Percentiles rank a stretch among this genome's conserved stretches.
These are phyloP conservation scores for Plectosphaerella cucumerina DNA, from an alignment of 2,329 filamentous ascomycete species.

Conservation along the genomic window DNA sequence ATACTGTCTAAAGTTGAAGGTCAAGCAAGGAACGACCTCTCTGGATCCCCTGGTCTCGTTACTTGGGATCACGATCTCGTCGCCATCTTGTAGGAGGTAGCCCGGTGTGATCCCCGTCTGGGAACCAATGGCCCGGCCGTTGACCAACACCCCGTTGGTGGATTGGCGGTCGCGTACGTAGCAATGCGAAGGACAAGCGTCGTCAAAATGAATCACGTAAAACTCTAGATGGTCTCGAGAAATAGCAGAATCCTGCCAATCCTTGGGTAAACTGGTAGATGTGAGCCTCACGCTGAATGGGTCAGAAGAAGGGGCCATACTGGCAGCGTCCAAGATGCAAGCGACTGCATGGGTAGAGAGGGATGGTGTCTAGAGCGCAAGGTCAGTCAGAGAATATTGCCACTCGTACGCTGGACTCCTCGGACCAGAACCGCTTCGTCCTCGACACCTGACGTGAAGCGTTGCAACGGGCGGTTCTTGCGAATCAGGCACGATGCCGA, in stretches of 20 bases:
- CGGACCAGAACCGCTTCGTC: not conserved
- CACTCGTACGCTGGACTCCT: not conserved
- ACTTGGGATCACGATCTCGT: constrained; percentile 41
- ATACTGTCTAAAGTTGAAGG: constrained; percentile 1
- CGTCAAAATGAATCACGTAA: constrained; percentile 49
- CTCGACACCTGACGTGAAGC: not conserved
- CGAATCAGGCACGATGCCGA: not conserved
- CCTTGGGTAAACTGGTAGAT: constrained; percentile 29
- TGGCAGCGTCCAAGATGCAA: not conserved
- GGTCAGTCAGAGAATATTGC: not conserved
- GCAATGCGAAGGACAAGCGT: constrained; percentile 31
- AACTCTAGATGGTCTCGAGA: constrained; percentile 53
- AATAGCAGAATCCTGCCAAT: constrained; percentile 19
- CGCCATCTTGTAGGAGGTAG: constrained; percentile 45
- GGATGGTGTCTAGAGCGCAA: not conserved
- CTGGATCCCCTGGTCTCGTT: constrained; percentile 15
- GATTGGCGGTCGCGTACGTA: constrained; percentile 55
- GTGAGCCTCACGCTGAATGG: not conserved
- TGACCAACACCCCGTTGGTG: constrained; percentile 49
- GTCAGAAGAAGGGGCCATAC: not conserved
- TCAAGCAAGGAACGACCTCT: constrained; percentile 1
- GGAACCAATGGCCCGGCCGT: constrained; percentile 38
- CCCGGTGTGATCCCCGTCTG: constrained; percentile 31
- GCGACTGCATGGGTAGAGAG: not conserved
- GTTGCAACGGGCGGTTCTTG: not conserved